Percentiles rank a stretch among this genome's conserved stretches.
Conservation (phyloP, 805 yeast species). For the Jamesozyma piceae region DNA sequence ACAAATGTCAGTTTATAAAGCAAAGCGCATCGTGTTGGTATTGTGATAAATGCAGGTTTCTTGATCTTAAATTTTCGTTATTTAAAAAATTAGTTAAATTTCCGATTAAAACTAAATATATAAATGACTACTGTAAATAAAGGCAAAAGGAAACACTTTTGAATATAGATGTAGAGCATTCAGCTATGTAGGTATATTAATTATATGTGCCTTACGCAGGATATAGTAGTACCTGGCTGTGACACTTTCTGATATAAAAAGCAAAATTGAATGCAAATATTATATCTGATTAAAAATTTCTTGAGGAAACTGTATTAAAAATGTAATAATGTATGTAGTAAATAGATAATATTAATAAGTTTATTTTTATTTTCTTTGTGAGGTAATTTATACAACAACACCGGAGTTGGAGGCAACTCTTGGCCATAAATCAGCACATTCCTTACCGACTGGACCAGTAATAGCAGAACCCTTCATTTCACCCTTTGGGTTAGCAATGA, state of each 20-base stretch:
- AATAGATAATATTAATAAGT: not conserved
- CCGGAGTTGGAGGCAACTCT: slow-evolving; percentile 99
- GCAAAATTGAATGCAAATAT: slow-evolving; percentile 2
- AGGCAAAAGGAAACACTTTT: too few relatives aligned
- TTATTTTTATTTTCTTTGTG: not conserved
- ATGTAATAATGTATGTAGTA: slow-evolving; percentile 2
- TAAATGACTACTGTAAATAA: too few relatives aligned
- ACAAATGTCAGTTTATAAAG: too few relatives aligned
- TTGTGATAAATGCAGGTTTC: too few relatives aligned
- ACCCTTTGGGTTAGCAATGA: slow-evolving; percentile 99
- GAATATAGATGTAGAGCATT: too few relatives aligned
- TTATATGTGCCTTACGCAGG: too few relatives aligned
- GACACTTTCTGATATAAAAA: too few relatives aligned
- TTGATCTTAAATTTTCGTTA: too few relatives aligned
- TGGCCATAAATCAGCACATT: slow-evolving; percentile 99
- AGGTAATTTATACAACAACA: slow-evolving; percentile 80
- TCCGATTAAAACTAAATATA: too few relatives aligned
- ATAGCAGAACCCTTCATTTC: slow-evolving; percentile 99
- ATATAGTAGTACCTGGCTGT: too few relatives aligned
- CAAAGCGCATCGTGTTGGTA: not conserved
- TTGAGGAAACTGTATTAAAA: slow-evolving; percentile 1
- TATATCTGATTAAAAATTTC: slow-evolving; percentile 1
- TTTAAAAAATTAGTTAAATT: too few relatives aligned
- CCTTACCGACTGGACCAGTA: slow-evolving; percentile 99
- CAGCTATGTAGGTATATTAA: too few relatives aligned